These are phyloP conservation scores for Albizia julibrissin DNA, from an alignment of 306 rosid species.

Conservation along the genomic window DNA sequence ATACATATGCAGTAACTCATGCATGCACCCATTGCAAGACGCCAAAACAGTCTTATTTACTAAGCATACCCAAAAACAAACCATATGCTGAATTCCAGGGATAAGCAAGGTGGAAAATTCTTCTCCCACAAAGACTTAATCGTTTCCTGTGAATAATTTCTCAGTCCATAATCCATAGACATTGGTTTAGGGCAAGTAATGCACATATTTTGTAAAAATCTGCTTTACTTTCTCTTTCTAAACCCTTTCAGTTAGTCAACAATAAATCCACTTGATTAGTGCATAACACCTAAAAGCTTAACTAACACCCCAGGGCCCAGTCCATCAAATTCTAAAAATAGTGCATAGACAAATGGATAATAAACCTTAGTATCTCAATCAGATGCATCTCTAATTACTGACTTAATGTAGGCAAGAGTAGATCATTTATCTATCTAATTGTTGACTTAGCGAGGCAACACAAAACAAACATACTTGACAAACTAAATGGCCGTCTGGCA, in stretches of 20 bases:
- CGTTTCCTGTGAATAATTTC: not conserved
- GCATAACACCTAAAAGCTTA: not conserved
- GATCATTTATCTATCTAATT: not conserved
- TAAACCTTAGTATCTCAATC: not conserved
- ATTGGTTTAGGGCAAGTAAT: not conserved
- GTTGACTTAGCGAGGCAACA: not conserved
- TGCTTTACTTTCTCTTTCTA: not conserved
- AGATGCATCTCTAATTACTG: not conserved
- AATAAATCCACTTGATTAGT: not conserved
- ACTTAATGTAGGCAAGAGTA: not conserved
- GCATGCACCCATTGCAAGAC: not conserved
- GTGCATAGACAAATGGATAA: constrained; percentile 6
- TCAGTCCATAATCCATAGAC: not conserved
- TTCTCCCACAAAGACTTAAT: not conserved
- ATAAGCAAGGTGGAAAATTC: not conserved
- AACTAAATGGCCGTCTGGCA: not conserved
- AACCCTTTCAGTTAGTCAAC: not conserved
- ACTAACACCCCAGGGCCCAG: not conserved
- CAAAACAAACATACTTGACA: not conserved
- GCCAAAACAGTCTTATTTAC: not conserved
- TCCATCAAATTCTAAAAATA: constrained; percentile 10
- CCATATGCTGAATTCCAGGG: not conserved
- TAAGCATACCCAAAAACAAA: not conserved
- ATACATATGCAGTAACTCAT: not conserved
- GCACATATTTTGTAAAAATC: not conserved